phyloP scores from a whole-genome alignment of 768 basidiomycete species.

The Tylopilus rubrobrunneus region DNA sequence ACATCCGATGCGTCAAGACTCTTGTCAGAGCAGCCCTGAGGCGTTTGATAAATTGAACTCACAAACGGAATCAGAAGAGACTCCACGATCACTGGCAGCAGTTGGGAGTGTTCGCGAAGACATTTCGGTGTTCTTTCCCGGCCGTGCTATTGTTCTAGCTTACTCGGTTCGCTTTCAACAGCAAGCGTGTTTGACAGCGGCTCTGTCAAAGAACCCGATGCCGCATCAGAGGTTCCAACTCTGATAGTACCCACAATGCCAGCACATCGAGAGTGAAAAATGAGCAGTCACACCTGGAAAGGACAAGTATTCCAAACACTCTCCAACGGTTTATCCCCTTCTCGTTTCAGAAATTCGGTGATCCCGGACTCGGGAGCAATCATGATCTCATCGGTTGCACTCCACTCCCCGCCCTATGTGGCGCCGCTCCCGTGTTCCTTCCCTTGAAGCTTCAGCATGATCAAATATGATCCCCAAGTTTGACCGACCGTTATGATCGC shows the following conservation, averaged over 20 bases:
- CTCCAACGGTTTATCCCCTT: background rate
- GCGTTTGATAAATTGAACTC: background rate
- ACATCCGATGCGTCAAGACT: background rate
- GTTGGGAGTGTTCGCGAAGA: background rate
- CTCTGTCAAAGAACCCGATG: background rate
- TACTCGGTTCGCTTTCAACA: background rate
- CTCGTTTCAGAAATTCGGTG: background rate
- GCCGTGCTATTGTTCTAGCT: background rate
- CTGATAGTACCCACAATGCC: background rate
- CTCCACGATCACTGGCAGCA: background rate
- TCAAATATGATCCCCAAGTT: background rate
- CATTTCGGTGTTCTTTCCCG: background rate
- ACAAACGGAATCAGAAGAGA: background rate
- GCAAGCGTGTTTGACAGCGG: background rate
- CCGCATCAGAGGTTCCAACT: background rate
- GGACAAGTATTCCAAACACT: background rate
- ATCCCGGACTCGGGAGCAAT: background rate
- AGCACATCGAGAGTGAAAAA: background rate
- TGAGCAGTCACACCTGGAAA: background rate
- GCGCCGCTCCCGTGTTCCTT: too few species aligned
- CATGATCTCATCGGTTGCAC: background rate
- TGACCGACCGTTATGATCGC: background rate
- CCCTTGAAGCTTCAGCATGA: background rate
- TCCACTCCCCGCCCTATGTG: background rate
- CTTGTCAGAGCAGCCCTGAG: background rate